Conservation (phyloP, 2,329 filamentous ascomycete species). For the Aspergillus quadricinctus region DNA sequence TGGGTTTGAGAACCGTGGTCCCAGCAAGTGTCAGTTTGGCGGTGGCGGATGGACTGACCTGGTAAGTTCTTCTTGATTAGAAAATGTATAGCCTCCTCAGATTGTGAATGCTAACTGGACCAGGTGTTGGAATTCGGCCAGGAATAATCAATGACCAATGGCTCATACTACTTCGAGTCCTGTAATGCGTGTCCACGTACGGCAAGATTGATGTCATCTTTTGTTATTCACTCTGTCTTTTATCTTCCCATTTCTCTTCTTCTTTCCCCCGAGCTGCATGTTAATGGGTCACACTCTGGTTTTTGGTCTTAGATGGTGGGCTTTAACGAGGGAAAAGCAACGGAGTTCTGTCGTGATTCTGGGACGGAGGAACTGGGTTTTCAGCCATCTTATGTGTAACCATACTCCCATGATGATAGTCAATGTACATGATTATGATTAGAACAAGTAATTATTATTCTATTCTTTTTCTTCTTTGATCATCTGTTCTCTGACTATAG, state of each 20-base stretch:
- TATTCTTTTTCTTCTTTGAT: background rate
- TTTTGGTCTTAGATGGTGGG: slow-evolving; percentile 14
- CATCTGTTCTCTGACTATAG: background rate
- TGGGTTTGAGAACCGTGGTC: slow-evolving; percentile 65
- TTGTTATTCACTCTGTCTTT: slow-evolving; percentile 1
- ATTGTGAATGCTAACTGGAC: slow-evolving; percentile 5
- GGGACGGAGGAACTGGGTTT: slow-evolving; percentile 15
- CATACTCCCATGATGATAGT: slow-evolving; percentile 17
- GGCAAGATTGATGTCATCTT: slow-evolving; percentile 3
- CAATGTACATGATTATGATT: slow-evolving; percentile 19
- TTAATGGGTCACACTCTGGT: slow-evolving; percentile 14
- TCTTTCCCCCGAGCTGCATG: slow-evolving; percentile 3
- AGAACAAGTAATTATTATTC: background rate
- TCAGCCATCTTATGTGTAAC: slow-evolving; percentile 18
- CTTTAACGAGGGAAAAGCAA: slow-evolving; percentile 28
- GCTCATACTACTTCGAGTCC: slow-evolving; percentile 1
- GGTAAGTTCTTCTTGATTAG: slow-evolving; percentile 48
- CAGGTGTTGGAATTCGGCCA: slow-evolving; percentile 28
- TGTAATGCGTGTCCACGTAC: slow-evolving; percentile 4
- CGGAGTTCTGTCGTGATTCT: slow-evolving; percentile 29
- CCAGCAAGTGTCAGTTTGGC: slow-evolving; percentile 66
- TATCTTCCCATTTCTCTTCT: slow-evolving; percentile 1
- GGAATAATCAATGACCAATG: slow-evolving; percentile 11
- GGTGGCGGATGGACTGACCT: slow-evolving; percentile 81
- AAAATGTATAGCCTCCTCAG: background rate